Evolutionary conservation across 2,329 filamentous ascomycete genomes (phyloP).

Genomic region (Gnomoniopsis smithogilvyi): DNA sequence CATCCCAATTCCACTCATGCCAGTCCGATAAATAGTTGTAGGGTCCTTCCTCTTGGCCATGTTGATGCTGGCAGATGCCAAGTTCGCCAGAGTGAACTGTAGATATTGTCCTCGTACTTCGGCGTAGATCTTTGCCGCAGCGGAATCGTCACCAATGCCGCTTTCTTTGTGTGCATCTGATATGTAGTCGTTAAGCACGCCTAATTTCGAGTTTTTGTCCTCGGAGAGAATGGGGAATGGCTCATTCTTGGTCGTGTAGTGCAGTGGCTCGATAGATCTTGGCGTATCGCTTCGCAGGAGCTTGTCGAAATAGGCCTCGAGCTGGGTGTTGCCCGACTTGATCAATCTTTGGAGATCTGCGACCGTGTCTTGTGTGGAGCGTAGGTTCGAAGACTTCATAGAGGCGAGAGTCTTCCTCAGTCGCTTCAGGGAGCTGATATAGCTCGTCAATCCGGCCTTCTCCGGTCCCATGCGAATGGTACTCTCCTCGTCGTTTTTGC

Average conservation of each 20-base stretch:
- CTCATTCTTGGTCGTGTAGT: conserved; percentile 86
- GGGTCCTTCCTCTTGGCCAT: conserved; percentile 76
- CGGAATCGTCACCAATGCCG: conserved; percentile 54
- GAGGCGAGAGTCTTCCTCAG: conserved; percentile 80
- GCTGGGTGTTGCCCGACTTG: conserved; percentile 73
- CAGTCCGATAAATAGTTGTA: conserved; percentile 80
- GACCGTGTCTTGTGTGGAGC: conserved; percentile 87
- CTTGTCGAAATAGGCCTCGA: conserved; percentile 81
- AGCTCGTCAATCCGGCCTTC: conserved; percentile 76
- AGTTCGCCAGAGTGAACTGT: conserved; percentile 75
- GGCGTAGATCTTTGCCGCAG: conserved; percentile 78
- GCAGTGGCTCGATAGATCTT: conserved; percentile 78
- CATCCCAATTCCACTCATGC: conserved; percentile 86
- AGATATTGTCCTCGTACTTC: conserved; percentile 86
- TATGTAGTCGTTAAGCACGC: conserved; percentile 78
- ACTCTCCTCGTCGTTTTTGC: conserved; percentile 85
- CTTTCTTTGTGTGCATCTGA: conserved; percentile 54
- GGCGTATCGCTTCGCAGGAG: conserved; percentile 74
- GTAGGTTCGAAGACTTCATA: conserved; percentile 85
- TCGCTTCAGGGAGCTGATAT: conserved; percentile 85
- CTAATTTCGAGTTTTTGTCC: conserved; percentile 71
- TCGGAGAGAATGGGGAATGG: conserved; percentile 78
- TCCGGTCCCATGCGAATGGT: conserved; percentile 88
- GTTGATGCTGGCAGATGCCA: conserved; percentile 82
- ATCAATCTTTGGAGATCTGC: conserved; percentile 75